Percentiles rank a stretch among this genome's conserved stretches.
These are phyloP conservation scores for Diaporthe sp. DNA, from an alignment of 2,329 filamentous ascomycete species.

Conservation along the genomic window DNA sequence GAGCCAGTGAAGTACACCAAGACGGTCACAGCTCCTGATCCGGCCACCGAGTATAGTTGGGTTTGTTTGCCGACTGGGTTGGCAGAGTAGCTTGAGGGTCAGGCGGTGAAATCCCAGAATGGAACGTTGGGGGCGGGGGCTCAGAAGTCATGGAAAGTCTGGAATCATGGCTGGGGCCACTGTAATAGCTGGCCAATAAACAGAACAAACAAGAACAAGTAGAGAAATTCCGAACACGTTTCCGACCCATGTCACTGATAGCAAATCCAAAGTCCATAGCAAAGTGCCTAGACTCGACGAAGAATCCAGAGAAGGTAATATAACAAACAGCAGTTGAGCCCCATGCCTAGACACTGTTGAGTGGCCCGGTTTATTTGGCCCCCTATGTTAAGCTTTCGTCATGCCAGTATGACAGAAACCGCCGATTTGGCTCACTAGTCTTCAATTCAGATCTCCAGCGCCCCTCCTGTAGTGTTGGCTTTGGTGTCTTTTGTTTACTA, in stretches of 20 bases:
- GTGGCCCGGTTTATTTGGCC: no score
- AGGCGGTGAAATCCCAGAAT: no score
- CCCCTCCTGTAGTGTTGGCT: no score
- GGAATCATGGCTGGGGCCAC: not conserved
- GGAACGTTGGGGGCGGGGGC: no score
- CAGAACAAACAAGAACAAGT: not conserved
- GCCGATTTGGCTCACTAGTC: no score
- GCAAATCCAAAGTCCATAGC: no score
- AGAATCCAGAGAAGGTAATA: not conserved
- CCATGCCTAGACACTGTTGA: no score
- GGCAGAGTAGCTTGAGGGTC: not conserved
- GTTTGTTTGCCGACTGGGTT: conserved; percentile 3
- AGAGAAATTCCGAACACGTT: not conserved
- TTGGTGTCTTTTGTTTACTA: not conserved
- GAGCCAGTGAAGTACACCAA: conserved; percentile 1
- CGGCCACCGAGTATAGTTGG: not conserved
- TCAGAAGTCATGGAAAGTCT: not conserved
- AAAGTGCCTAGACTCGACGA: not conserved
- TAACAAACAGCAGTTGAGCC: not conserved
- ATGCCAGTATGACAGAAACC: no score
- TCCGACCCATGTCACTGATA: not conserved
- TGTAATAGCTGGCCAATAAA: not conserved
- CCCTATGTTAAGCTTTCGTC: no score
- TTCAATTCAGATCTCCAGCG: no score
- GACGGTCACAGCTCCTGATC: conserved; percentile 7